Evolutionary conservation across 805 yeast genomes (phyloP).

Genomic region (Candida xiaguanensis): DNA sequence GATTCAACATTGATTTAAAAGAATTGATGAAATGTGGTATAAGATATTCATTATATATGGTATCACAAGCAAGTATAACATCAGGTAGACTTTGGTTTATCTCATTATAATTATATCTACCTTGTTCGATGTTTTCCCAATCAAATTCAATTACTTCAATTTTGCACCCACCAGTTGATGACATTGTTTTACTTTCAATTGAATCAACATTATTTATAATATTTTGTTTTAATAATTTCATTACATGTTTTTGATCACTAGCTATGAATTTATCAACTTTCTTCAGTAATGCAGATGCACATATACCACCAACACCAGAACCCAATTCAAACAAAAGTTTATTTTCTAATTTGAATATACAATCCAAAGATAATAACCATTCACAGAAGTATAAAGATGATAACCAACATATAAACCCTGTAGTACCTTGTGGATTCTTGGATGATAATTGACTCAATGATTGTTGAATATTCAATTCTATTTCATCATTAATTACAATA

Average conservation of each 20-base stretch:
- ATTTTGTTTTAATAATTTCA: conserved; percentile 48
- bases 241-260: conserved; percentile 54
- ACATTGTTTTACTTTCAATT: conserved; percentile 3
- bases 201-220: conserved; percentile 34
- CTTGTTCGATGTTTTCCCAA: conserved; percentile 52
- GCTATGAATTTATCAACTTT: conserved; percentile 41
- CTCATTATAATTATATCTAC: conserved; percentile 19
- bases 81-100: conserved; percentile 30
- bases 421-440: conserved; percentile 30
- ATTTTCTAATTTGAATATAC: conserved; percentile 21
- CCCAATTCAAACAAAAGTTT: conserved; percentile 53
- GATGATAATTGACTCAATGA: conserved; percentile 32
- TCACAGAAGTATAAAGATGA: conserved; percentile 46
- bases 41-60: conserved; percentile 61
- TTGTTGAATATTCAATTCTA: conserved; percentile 30
- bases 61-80: conserved; percentile 57
- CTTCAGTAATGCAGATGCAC: conserved; percentile 38
- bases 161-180: conserved; percentile 3
- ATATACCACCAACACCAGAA: conserved; percentile 55
- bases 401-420: conserved; percentile 66
- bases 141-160: conserved; percentile 53
- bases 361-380: conserved; percentile 43
- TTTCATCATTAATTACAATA: conserved; percentile 18
- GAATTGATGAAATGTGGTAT: conserved; percentile 48
- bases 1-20: conserved; percentile 30